phyloP scores from a whole-genome alignment of 2,329 filamentous ascomycete species.

The Mollisia scopiformis region DNA sequence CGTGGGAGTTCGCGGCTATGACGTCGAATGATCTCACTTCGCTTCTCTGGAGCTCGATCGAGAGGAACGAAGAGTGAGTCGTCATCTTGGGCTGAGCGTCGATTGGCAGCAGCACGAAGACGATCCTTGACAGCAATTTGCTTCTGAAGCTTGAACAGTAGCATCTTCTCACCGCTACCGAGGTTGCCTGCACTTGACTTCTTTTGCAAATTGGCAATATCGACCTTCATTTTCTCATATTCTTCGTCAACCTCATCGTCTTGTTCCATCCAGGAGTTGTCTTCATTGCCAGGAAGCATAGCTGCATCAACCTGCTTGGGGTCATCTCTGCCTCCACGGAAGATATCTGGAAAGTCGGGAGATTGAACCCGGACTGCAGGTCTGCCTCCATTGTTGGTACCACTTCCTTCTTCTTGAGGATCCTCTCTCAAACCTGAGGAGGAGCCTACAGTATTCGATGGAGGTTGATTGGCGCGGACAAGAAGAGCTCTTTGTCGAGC shows the following conservation, averaged over 20 bases:
- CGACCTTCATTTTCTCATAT: constrained; percentile 3
- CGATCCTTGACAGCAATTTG: constrained; percentile 5
- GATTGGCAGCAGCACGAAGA: not conserved
- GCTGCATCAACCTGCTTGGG: constrained; percentile 11
- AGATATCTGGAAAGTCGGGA: not conserved
- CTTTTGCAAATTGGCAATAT: not conserved
- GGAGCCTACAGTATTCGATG: not conserved
- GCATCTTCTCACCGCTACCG: constrained; percentile 1
- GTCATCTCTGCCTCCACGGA: not conserved
- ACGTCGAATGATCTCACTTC: not conserved
- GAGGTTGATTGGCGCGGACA: not conserved
- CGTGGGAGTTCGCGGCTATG: not conserved
- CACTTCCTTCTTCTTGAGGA: not conserved
- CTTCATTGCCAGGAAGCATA: constrained; percentile 11
- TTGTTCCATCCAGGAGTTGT: constrained; percentile 26
- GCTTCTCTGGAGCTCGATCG: not conserved
- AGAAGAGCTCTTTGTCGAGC: not conserved
- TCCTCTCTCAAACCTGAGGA: not conserved
- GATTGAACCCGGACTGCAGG: not conserved
- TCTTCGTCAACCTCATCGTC: constrained; percentile 14
- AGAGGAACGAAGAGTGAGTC: constrained; percentile 25
- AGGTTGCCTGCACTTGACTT: constrained; percentile 11
- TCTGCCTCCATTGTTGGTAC: not conserved
- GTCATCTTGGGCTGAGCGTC: not conserved
- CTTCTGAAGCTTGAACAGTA: constrained; percentile 14